Base-by-base conservation (phyloP, 106 monocot genomes). In the Allium sativum region DNA sequence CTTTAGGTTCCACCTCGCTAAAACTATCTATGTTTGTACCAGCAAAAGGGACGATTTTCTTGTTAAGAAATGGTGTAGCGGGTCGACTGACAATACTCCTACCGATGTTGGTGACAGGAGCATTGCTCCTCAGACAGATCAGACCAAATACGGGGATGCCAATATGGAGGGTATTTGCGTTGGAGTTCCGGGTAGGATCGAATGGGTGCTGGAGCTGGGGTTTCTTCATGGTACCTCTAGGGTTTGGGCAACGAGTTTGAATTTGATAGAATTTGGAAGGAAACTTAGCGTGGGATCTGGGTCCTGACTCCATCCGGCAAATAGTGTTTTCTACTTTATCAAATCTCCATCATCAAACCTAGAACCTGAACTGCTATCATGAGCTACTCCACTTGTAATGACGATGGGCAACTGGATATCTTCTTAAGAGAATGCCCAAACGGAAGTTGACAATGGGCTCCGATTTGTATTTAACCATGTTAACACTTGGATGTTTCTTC, bases 21-120 rank as follows among this genome's bases (percentile, higher is more conserved):
- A 10, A 21, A 11, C 15, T 18, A 17, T 18, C 80, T 10, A 45
- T 71, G 8, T 73, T 82, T 5, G 31, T 31, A 31, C 1, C 31
- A 5, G 31, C 0, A 31, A 31, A 31, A 31, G 2, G 31, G 56
- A 64, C 72, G 71, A 78, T 61, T 74, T 86, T 93, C 93, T 89
- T 89, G 46, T 67, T 56, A 10, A 93, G 82, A 40, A 83, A 53
- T 11, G 93, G 93, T 18, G 93, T 93, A n/a, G n/a, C n/a, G n/a
- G 22, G 79, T 48, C n/a, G 85, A 12, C 69, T 76, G 19, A 78
- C 83, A 11, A 71, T 71, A 41, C 85, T 86, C 12, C 74, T 67
- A 53, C 66, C 52, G 42, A 79, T 61, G 47, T 40, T 59, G 58
- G 59, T 45, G 19, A 12, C 62, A 6, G 21, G 18, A 48, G 64